Base-by-base conservation (phyloP, 23 red algal genomes). In the Gracilaria vermiculophylla region DNA sequence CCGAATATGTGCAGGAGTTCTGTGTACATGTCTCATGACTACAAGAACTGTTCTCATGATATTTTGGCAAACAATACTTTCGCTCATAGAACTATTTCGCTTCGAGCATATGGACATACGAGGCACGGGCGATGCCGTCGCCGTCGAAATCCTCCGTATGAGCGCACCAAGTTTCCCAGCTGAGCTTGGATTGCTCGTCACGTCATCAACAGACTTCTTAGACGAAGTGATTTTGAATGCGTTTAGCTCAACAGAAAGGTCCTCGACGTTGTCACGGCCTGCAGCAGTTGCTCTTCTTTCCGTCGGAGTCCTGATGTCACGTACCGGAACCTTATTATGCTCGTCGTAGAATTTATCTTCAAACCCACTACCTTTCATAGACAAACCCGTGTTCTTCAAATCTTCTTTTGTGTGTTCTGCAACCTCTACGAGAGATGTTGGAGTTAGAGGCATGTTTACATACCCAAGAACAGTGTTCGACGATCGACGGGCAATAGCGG, bases 31-130 rank as follows among this genome's bases (percentile, higher is more conserved):
- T 60, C 67, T 42, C 65, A 87, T 76, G 0, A 87, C 51, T 25
- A 74, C 67, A 10, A 71, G 64, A 75, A 87, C 56, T 21, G 53
- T 75, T 43, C 67, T 75, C 11, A 87, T 76, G 67, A 87, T 87
- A 69, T 77, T 87, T 53, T 52, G 48, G 54, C 73, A 78, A 70
- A 70, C 64, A 39, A 70, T 31, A 35, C 64, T 70, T n/a, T 70
- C n/a, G 37, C 64, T 31, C 37, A n/a, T 7, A 43, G 64, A 34
- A 42, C 35, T 42, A 19, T 23, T 70, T 39, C 20, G 64, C 37
- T 70, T 43, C 37, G 37, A 42, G 34, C 34, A 70, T n/a, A 17
- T 20, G 24, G 64, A 70, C 24, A 70, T 21, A 70, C 64, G 37
- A 70, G 14, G 64, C 13, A 43, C 14, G 2, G 64, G 64, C 37